These are phyloP conservation scores for Boletus pseudo-olivaceus DNA, from an alignment of 768 basidiomycete species.

Conservation along the genomic window DNA sequence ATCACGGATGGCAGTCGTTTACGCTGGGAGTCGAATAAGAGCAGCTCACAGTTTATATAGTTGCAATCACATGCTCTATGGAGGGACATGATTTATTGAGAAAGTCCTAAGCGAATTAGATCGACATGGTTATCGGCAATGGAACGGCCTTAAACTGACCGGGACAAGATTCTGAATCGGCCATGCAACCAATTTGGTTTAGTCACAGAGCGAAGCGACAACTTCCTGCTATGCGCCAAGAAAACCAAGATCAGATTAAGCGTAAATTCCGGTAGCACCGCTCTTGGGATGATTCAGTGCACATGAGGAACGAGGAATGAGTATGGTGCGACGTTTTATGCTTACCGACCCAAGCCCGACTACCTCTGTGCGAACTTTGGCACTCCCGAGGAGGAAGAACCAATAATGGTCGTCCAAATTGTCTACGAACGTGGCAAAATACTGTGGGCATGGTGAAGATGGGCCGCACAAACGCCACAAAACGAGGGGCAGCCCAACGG, in stretches of 20 bases:
- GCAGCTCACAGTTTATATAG: conserved; percentile 17
- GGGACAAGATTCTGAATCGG: background rate
- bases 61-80: background rate
- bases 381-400: background rate
- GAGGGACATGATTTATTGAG: background rate
- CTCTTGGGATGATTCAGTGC: background rate
- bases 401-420: background rate
- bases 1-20: conserved; percentile 4
- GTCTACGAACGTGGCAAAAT: background rate
- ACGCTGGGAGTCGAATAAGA: background rate
- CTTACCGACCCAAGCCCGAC: background rate
- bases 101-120: background rate
- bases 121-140: conserved; percentile 15
- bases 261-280: background rate
- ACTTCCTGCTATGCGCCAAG: conserved; percentile 7
- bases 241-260: conserved; percentile 3
- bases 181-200: background rate
- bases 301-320: background rate
- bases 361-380: background rate
- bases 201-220: background rate
- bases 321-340: background rate
- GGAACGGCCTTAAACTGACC: conserved; percentile 17
- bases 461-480: conserved; percentile 28
- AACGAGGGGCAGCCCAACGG: background rate
- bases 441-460: background rate